These are phyloP conservation scores for Xylariaceae sp. DNA, from an alignment of 2,329 filamentous ascomycete genomes.

Conservation along the genomic window DNA sequence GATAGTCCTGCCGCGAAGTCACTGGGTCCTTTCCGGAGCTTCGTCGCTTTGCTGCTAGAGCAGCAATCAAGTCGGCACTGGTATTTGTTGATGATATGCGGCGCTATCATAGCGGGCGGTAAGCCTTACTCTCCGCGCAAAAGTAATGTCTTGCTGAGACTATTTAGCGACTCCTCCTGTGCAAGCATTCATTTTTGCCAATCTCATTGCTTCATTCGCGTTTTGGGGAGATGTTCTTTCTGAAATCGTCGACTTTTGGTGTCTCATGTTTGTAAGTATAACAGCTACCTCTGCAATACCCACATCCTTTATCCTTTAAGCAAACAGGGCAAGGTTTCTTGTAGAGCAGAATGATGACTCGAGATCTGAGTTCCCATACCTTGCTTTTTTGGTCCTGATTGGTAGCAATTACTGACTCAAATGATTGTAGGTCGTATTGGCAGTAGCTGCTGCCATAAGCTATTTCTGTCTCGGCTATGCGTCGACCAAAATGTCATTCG, in stretches of 20 bases:
- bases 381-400: too few relatives aligned
- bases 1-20: constrained; percentile 15
- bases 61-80: constrained; percentile 29
- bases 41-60: constrained; percentile 28
- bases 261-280: constrained; percentile 57
- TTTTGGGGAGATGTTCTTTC: constrained; percentile 24
- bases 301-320: too few relatives aligned
- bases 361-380: too few relatives aligned
- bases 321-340: too few relatives aligned
- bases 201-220: constrained; percentile 42
- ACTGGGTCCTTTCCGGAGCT: constrained; percentile 26
- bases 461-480: constrained; percentile 52
- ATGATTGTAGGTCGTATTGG: constrained; percentile 38
- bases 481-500: constrained; percentile 46
- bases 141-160: constrained; percentile 5
- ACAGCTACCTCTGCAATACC: too few relatives aligned
- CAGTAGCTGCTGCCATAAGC: constrained; percentile 48
- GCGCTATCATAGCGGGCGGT: constrained; percentile 36
- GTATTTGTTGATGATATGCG: constrained; percentile 30
- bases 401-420: too few relatives aligned
- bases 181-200: constrained; percentile 55
- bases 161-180: constrained; percentile 42
- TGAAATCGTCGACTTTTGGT: constrained; percentile 53
- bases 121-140: constrained; percentile 8
- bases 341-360: too few relatives aligned